Base-by-base conservation (phyloP, 306 rosid species). In the Luffa acutangula region DNA sequence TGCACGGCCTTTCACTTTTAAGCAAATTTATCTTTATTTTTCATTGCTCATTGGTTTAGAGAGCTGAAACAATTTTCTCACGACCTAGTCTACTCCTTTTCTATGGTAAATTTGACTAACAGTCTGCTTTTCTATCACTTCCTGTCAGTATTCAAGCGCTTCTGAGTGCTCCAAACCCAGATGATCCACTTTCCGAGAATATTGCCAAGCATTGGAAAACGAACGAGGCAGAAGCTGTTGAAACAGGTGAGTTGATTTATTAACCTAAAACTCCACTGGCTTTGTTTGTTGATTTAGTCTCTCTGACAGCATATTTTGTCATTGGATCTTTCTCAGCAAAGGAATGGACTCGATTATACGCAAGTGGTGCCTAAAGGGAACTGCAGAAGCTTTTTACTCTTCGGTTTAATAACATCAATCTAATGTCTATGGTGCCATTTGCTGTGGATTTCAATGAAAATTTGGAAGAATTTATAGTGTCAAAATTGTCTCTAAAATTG, bases 141-240 rank as follows among this genome's bases (percentile, higher is more conserved):
- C 65, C 31, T 78, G 70, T 6, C 74, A 94, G 98, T 79, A 92
- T 94, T 84, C 98, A 94, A 87, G 98, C 98, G 9, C 98, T 94
- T 74, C 87, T 94, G 79, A 94, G 98, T 82, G 98, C 98, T 42
- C 98, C 98, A 12, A 94, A 94, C 80, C 98, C 98, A 0, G 98
- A 94, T 20, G 98, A 94, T 82, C 98, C 98, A 1, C 98, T 94
- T 31, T 94, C 98, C 10, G 98, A 94, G 86, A 94, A 94, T 87
- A 92, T 94, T 39, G 98, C 98, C 1, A 94, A 94, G 86, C 97
- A 94, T 78, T 94, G 98, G 98, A 94, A 94, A 85, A 52, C 86
- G 4, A 94, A 92, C 0, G 98, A 94, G 83, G 97, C 78, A 0
- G 98, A 94, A 85, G 98, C 98, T 43, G 98, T 94, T 57, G 98